Base-by-base conservation (phyloP, 768 basidiomycete species). In the Floccularia luteovirens region DNA sequence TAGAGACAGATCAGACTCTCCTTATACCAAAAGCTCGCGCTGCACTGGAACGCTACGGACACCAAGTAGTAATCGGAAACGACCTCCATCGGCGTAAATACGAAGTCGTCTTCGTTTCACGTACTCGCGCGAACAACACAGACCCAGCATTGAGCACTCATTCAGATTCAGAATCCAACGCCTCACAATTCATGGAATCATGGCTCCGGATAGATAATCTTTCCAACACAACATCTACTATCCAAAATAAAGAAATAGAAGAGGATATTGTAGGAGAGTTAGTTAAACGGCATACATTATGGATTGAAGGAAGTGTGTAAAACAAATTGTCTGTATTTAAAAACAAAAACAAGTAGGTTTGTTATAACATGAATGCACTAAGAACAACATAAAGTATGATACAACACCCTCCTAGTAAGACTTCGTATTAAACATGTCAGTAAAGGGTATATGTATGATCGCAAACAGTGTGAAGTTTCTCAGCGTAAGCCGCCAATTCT, bases 11-110 rank as follows among this genome's bases (percentile, higher is more conserved):
- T 50, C 69, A 64, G 16, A 33, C 64, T 1, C 67, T 99, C 8
- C 72, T 99, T 16, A 73, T 97, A 43, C 94, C 96, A 22, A 99
- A 99, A 67, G 83, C 93, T 0, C 74, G 80, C 12, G 75, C 72
- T 6, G 90, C 96, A 1, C 75, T 98, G 24, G 82, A 90, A 44
- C 78, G 93, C 19, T 99, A 98, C 59, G 92, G 93, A 1, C 96
- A 98, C 57, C 93, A 98, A 56, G 80, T 96, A 21, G 96, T 99
- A 39, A 90, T 99, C 45, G 96, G 90, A 14, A 99, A 99, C 59
- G 85, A 91, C 45, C 78, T 99, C n/a, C 77, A 92, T 53, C 74
- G 76, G 25, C 77, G 96, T 38, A 99, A 99, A 59, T 75, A 75
- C 46, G 86, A 92, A 56, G 94, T 99, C 41, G 88, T 94, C 4